Conservation (phyloP, 2,329 filamentous ascomycete genomes). For the Colletotrichum gigasporum region DNA sequence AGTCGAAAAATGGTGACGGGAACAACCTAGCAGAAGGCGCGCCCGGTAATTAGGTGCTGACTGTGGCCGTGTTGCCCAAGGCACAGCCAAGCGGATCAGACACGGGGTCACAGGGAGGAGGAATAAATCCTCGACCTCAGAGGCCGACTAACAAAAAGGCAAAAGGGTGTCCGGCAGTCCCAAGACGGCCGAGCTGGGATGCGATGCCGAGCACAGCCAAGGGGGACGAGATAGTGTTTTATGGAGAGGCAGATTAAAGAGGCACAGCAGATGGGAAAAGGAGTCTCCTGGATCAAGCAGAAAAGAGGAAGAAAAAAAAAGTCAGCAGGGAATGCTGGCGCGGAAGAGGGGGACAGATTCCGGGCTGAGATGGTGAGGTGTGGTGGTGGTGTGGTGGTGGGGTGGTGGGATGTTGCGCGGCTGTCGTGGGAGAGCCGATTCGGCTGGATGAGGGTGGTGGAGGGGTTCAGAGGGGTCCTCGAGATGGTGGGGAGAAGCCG, state of each 20-base stretch:
- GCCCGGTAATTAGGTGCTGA: conserved; percentile 35
- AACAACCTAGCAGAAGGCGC: conserved; percentile 31
- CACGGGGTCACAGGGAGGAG: not conserved
- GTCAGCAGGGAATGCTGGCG: conserved; percentile 16
- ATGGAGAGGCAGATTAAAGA: not conserved
- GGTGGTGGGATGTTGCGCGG: conserved; percentile 32
- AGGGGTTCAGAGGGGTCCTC: conserved; percentile 21
- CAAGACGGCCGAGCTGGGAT: not conserved
- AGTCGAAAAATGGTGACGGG: conserved; percentile 1
- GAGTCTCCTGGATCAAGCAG: not conserved
- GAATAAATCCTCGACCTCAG: conserved; percentile 10
- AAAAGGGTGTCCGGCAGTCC: not conserved
- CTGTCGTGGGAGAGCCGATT: conserved; percentile 34
- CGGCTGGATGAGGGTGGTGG: conserved; percentile 28
- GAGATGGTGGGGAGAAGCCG: conserved; percentile 30
- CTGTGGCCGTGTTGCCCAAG: conserved; percentile 9
- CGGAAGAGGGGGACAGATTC: conserved; percentile 24
- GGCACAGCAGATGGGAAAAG: conserved; percentile 15
- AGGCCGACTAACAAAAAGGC: not conserved
- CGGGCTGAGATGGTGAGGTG: conserved; percentile 18
- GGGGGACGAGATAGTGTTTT: not conserved
- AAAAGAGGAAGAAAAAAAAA: not conserved
- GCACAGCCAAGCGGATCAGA: not conserved
- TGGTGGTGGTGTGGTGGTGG: conserved; percentile 18
- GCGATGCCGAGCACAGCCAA: conserved; percentile 4